Evolutionary conservation across 2,329 filamentous ascomycete species (phyloP), one percentile per base, ranked within the genome.

Genomic region (Tolypocladium capitatum): DNA sequence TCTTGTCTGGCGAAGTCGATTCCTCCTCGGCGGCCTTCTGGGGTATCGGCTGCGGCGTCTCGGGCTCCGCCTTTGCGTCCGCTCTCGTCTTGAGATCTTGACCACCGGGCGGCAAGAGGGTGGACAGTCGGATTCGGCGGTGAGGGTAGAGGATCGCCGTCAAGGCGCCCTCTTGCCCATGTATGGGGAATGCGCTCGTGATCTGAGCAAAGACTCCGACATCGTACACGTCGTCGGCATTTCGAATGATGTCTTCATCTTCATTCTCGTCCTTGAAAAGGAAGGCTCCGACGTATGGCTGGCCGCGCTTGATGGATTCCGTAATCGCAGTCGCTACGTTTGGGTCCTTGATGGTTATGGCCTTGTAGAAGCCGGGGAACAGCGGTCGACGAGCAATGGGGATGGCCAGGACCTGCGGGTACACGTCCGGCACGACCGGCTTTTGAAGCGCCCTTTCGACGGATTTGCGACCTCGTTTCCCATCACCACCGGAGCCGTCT

Each of bases 331-430:
- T 81, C 14, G 90, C 85, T 33, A 98, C 92, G 57, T 92, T 86
- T 18, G 86, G 86, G 60, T 98, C 89, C 62, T 87, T 84, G 56
- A 98, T 94, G 4, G 91, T 98, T 56, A 98, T 92, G 10, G 92
- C 91, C 68, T 98, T 98, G 72, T 98, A 98, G 68, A 97, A 98
- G 1, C 92, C 92, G 1, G 92, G 92, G 67, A 97, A 98, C 13
- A 98, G 72, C 11, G 92, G 92, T 46, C 92, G 78, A 64, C 94
- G 89, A 28, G 88, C 86, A 58, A 98, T 96, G 8, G 92, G 92
- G 48, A 98, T 94, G 2, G 91, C 91, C 76, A 98, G 87, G 48
- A 98, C 90, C 63, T 97, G 92, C 4, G 92, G 92, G 63, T 98
- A 98, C 40, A 96, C 83, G 52, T 98, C 92, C 14, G 92, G 92